Conservation (phyloP, 1,139 yeast genomes). For the Entelexis paramagnoliae region DNA sequence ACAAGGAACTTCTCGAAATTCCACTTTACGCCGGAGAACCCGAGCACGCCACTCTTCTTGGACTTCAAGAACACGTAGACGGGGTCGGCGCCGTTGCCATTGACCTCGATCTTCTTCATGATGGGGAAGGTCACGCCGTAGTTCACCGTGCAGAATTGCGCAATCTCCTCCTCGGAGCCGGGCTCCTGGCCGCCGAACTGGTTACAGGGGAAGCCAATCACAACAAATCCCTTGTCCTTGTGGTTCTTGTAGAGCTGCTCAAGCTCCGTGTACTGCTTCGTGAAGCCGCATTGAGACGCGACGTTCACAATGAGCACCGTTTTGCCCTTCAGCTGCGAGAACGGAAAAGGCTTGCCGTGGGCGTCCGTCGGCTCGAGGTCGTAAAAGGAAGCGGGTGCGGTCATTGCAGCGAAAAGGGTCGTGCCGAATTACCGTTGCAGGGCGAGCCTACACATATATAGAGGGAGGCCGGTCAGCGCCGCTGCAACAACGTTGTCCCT, state of each 20-base stretch:
- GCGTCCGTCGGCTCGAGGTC: conserved; percentile 48
- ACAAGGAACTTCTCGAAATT: conserved; percentile 87
- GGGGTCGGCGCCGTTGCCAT: conserved; percentile 71
- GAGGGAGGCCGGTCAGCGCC: background rate
- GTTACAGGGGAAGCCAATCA: conserved; percentile 86
- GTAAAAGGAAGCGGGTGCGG: conserved; percentile 36
- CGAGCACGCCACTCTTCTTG: conserved; percentile 54
- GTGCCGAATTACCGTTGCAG: background rate
- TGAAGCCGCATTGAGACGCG: conserved; percentile 64
- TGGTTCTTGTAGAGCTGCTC: conserved; percentile 75
- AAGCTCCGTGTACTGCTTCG: conserved; percentile 65
- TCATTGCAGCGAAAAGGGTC: background rate
- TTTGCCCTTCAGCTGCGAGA: conserved; percentile 67
- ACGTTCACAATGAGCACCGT: conserved; percentile 84
- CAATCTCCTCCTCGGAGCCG: conserved; percentile 54
- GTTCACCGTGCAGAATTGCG: conserved; percentile 49
- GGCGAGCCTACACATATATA: background rate
- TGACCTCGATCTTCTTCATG: conserved; percentile 77
- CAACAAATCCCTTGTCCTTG: conserved; percentile 60
- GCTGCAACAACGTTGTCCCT: background rate
- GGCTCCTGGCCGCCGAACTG: conserved; percentile 93
- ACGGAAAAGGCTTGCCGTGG: conserved; percentile 54
- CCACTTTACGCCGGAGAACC: conserved; percentile 81
- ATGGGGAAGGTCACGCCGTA: conserved; percentile 86
- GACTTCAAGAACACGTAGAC: conserved; percentile 68